Base-by-base conservation (phyloP, 1,284 basidiomycete species). In the Microbotryomycetes sp. region DNA sequence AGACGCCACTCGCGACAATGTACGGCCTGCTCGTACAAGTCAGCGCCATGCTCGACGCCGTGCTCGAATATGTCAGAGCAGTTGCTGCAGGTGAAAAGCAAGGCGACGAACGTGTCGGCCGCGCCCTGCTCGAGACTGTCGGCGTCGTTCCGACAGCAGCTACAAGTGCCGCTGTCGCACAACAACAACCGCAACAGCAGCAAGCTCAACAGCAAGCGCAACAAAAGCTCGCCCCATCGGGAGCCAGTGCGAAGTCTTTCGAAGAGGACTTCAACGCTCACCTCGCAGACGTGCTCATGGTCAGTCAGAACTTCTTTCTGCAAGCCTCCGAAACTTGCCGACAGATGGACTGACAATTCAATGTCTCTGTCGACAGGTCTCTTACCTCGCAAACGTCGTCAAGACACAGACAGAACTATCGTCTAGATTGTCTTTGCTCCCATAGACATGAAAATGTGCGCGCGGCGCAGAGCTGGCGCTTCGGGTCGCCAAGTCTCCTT, bases 331-430 rank as follows among this genome's bases (percentile, higher is more conserved):
- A 24, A 23, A 48, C 28, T 4, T 30, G 18, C 51, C 27, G n/a
- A 16, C 27, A 15, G 7, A 28, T 23, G 23, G 23, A 53, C 57
- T 52, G 16, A 29, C 18, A 16, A 21, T 48, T 59, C 50, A 18
- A 26, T 55, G 45, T 52, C 67, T 94, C 23, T 9, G 18, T 18
- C 16, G 28, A 23, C 53, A 93, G 86, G 85, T 97, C 59, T 89
- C 90, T 49, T 98, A 97, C 79, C 81, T 98, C 68, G 88, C 91
- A 51, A 97, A 91, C 76, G 82, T 98, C 67, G 88, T 97, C 57
- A 84, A 91, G 69, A 87, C 90, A 63, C 94, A 98, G 79, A 89
- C 91, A 57, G 93, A 97, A 77, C 85, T 97, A 47, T 89, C 91
- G 3, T 84, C 90, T 50, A 83, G 94, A 70, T 80, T 98, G 73